phyloP scores from a whole-genome alignment of 495 filamentous ascomycete species.

The Chlorociboria aeruginascens region DNA sequence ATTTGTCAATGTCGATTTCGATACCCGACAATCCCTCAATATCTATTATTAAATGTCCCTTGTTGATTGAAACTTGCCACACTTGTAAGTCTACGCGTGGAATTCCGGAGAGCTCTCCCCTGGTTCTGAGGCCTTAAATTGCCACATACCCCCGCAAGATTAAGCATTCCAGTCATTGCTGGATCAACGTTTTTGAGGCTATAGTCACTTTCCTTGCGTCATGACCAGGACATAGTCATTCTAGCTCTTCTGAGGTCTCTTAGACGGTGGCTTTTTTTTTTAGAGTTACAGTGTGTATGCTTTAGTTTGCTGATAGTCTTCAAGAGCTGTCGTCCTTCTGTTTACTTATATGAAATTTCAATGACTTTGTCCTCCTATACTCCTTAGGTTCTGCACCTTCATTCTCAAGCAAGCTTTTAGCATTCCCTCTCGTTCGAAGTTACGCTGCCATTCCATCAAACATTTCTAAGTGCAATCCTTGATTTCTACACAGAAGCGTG shows the following conservation, averaged over 20 bases:
- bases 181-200: background rate
- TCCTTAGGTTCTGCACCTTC: constrained; percentile 14
- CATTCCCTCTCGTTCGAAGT: constrained; percentile 40
- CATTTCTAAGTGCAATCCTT: constrained; percentile 33
- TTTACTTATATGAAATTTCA: too few relatives aligned
- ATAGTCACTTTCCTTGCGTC: constrained; percentile 12
- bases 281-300: background rate
- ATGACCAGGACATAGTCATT: too few relatives aligned
- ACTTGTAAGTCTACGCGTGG: background rate
- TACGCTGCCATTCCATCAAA: constrained; percentile 41
- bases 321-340: background rate
- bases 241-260: constrained; percentile 5
- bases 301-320: background rate
- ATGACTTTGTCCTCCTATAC: constrained; percentile 10
- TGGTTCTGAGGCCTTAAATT: background rate
- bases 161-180: constrained; percentile 14
- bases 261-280: background rate
- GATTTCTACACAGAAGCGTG: constrained; percentile 10
- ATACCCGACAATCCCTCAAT: background rate
- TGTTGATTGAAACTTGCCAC: too few relatives aligned
- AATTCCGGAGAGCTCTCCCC: background rate
- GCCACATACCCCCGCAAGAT: constrained; percentile 11
- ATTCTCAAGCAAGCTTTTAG: constrained; percentile 19
- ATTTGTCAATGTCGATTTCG: background rate
- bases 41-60: too few relatives aligned